Base-by-base conservation (phyloP, 352 stramenopile species). In the Phytophthora macrochlamydospora region DNA sequence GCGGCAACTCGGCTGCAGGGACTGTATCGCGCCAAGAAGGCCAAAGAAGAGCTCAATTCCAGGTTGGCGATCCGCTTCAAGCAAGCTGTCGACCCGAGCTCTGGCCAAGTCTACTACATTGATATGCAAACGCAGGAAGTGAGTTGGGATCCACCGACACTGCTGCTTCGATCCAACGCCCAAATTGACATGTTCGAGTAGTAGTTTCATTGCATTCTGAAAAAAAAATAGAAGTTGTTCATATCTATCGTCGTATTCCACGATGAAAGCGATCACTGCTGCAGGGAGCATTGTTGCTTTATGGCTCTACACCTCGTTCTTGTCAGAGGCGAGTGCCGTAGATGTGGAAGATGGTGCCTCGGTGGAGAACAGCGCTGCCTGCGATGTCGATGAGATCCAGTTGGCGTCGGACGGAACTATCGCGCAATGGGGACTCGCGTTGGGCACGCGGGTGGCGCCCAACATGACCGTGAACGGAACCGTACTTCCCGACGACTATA, bases 401-500 rank as follows among this genome's bases (percentile, higher is more conserved):
- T 59, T 92, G 14, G 82, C 82, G 11, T 91, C 81, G 2, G 83
- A 93, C 54, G 85, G 83, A 24, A 75, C 79, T 30, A 88, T 91
- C 48, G 71, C 82, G 32, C 73, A 66, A n/a, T 76, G 70, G 45
- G 74, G 65, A 8, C 43, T 89, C 11, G 58, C 76, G n/a, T 53
- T 81, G 7, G 85, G 85, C 56, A 77, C 83, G 51, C 81, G 72
- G 4, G 75, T 95, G 14, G 37, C 67, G 28, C 71, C 87, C 43
- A 90, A 93, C 52, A 77, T 76, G 62, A 90, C 83, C 18, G 82
- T 93, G 42, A 90, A 87, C 56, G 83, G 78, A 18, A 76, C 71
- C 3, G 81, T 95, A 31, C 37, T 52, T 3, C 53, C 69, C 12
- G 81, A 87, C 30, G 69, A 68, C 33, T 90, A 88, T 56, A 75